A percentile compares a stretch with the other conserved stretches of the same genome.
Evolutionary conservation across 106 monocot species (phyloP).

Genomic region (Triglochin maritima): DNA sequence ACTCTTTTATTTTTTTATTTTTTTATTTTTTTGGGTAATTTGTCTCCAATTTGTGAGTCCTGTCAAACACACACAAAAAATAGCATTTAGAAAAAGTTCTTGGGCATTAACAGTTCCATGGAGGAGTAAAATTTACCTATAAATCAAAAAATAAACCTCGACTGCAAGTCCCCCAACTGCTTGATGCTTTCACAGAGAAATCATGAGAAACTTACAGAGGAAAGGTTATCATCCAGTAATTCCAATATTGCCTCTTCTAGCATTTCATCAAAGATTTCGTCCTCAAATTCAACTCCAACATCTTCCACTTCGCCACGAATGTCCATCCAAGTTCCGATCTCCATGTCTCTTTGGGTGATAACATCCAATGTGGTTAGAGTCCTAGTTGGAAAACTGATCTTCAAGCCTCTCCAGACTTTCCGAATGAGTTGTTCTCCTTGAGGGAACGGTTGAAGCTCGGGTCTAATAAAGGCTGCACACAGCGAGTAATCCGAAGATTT

Average conservation of each 20-base stretch:
- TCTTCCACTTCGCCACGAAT: constrained; percentile 30
- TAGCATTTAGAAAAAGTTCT: background rate
- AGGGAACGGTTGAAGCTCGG: constrained; percentile 15
- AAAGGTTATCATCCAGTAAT: constrained; percentile 21
- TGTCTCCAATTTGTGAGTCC: background rate
- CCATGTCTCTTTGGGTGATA: constrained; percentile 45
- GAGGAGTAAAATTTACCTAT: background rate
- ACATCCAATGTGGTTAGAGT: constrained; percentile 41
- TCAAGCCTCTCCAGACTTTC: constrained; percentile 37
- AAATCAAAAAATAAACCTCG: background rate
- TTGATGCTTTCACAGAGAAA: background rate
- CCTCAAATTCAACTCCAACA: constrained; percentile 20
- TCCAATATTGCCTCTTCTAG: constrained; percentile 64
- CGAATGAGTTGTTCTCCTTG: constrained; percentile 25
- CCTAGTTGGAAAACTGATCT: constrained; percentile 21
- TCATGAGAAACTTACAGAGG: background rate
- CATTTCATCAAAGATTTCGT: constrained; percentile 44
- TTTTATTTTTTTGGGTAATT: background rate
- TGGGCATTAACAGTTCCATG: too few species aligned
- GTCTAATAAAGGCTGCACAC: constrained; percentile 30
- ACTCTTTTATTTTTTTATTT: background rate
- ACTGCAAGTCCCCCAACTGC: background rate
- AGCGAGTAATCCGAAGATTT: constrained; percentile 29
- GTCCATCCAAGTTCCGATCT: constrained; percentile 47
- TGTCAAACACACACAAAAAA: background rate